These are phyloP conservation scores for Populus tomentosa DNA, from an alignment of 441 rosid genomes.

Conservation along the genomic window DNA sequence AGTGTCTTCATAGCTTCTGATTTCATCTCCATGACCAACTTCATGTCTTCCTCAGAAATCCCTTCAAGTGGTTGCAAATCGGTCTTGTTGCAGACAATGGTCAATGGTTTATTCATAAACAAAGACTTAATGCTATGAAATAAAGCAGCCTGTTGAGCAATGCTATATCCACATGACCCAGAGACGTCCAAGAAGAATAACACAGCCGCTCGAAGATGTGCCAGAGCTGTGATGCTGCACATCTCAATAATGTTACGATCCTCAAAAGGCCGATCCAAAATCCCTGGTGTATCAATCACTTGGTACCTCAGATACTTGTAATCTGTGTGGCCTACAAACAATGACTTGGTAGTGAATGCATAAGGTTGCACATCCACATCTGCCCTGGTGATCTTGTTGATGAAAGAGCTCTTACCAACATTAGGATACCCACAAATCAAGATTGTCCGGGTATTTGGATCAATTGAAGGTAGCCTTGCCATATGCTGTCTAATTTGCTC, in stretches of 20 bases:
- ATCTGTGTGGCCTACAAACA: slow-evolving; percentile 91
- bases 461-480: slow-evolving; percentile 75
- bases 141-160: slow-evolving; percentile 90
- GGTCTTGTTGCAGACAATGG: slow-evolving; percentile 66
- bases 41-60: slow-evolving; percentile 51
- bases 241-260: slow-evolving; percentile 88
- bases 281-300: slow-evolving; percentile 94
- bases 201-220: slow-evolving; percentile 59
- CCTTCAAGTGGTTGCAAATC: slow-evolving; percentile 73
- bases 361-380: slow-evolving; percentile 89
- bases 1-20: slow-evolving; percentile 64
- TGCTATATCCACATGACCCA: slow-evolving; percentile 82
- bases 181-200: slow-evolving; percentile 74
- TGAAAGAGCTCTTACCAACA: slow-evolving; percentile 88
- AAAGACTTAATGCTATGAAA: slow-evolving; percentile 80
- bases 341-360: slow-evolving; percentile 86
- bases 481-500: slow-evolving; percentile 82
- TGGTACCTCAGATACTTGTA: slow-evolving; percentile 81
- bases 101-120: slow-evolving; percentile 67
- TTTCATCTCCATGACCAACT: slow-evolving; percentile 70
- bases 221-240: slow-evolving; percentile 77
- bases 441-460: slow-evolving; percentile 72
- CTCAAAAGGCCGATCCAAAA: slow-evolving; percentile 86
- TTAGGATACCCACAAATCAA: slow-evolving; percentile 88
- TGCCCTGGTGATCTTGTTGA: slow-evolving; percentile 84